Base-by-base conservation (phyloP, 495 filamentous ascomycete genomes). In the Aspergillus biplanus region DNA sequence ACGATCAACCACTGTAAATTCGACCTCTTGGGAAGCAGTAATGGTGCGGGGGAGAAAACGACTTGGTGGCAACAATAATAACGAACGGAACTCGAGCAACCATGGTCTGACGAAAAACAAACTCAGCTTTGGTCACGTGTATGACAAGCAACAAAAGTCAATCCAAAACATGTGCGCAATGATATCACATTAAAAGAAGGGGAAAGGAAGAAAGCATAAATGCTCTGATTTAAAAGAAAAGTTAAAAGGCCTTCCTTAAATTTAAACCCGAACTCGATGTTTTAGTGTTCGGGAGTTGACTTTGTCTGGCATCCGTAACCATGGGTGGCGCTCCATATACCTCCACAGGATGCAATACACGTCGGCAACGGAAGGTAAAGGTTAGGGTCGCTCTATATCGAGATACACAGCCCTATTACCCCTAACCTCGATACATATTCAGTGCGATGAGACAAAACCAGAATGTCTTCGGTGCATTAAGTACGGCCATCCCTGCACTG, bases 401-500 rank as follows among this genome's bases (percentile, higher is more conserved):
- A 64, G 16, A 47, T 1, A 66, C 58, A 47, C 6, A 32, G 16
- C 13, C 33, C 9, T 33, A 53, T 13, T 34, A n/a, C 39, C 9
- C 56, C 52, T 59, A 61, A 62, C 52, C 18, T 47, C 61, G 58
- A 55, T 31, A 37, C 65, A 33, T 59, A 31, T 61, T 16, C 68
- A 67, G 71, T 73, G 71, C 33, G 71, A 76, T 61, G 69, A 69
- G 52, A 58, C 65, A 42, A 70, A 67, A 61, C 67, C 62, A 9
- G 53, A 71, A 62, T 73, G 66, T 47, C 46, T 66, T 37, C 62
- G 66, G 32, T 76, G 69, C 59, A 61, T 72, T 65, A 71, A 71
- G 33, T 68, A 71, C 44, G 65, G 73, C 60, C 69, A 70, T 59
- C 48, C 68, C 49, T 72, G 65, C 63, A 65, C 64, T 27, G 67